Percentiles rank a stretch among this genome's conserved stretches.
Conservation (phyloP, 78 protist species). For the Cyanophora paradoxa region DNA sequence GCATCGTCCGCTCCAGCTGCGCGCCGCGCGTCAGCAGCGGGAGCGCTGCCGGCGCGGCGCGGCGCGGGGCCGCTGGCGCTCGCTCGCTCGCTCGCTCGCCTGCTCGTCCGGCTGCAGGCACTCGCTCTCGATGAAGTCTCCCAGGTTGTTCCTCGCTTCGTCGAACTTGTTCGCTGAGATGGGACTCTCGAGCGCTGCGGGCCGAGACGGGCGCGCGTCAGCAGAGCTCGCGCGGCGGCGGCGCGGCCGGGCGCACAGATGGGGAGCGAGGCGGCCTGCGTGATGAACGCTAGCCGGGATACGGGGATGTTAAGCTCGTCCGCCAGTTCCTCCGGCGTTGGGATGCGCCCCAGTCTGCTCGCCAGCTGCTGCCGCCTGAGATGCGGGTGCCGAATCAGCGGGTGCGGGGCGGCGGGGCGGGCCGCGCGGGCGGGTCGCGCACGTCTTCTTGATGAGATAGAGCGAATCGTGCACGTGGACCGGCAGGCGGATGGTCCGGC, state of each 20-base stretch:
- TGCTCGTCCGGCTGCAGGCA: background rate
- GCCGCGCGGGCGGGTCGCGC: too few relatives aligned
- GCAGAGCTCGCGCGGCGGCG: slow-evolving; percentile 6
- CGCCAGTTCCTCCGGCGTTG: slow-evolving; percentile 6
- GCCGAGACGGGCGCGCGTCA: background rate
- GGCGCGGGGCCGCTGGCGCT: background rate
- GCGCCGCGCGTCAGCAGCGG: background rate
- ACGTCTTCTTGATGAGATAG: too few relatives aligned
- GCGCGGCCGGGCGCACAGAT: too few relatives aligned
- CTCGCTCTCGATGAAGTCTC: background rate
- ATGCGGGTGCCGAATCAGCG: background rate
- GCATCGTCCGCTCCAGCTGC: background rate
- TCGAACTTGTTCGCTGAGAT: background rate
- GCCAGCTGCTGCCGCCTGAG: background rate
- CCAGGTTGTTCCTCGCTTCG: background rate
- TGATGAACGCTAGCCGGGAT: too few relatives aligned
- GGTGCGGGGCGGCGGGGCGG: too few relatives aligned
- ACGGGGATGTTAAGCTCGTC: background rate
- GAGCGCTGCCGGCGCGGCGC: background rate
- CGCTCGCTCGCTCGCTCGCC: background rate
- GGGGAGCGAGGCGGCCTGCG: too few relatives aligned
- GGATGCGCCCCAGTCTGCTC: background rate
- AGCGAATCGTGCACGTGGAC: slow-evolving; percentile 35
- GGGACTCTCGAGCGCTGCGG: background rate
- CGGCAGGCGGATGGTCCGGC: slow-evolving; percentile 20